A percentile compares a stretch with the other conserved stretches of the same genome.
phyloP scores from a whole-genome alignment of 2,329 filamentous ascomycete species.

The Daldinia sp. region DNA sequence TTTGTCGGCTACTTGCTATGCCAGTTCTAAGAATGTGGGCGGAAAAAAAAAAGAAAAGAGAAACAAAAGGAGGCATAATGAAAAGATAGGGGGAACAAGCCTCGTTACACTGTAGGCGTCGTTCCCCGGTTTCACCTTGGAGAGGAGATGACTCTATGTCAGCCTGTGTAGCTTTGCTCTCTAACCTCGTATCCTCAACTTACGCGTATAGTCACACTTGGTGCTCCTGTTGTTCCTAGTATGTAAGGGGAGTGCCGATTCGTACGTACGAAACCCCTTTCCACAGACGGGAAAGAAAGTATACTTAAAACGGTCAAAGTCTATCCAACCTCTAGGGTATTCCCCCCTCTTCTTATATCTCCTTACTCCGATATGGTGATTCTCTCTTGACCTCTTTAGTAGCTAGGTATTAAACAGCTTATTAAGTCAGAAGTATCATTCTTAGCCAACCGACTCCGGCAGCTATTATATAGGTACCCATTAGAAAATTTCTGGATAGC shows the following conservation, averaged over 20 bases:
- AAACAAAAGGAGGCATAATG: background rate
- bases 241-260: background rate
- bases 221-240: background rate
- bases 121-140: background rate
- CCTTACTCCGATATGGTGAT: background rate
- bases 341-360: background rate
- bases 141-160: background rate
- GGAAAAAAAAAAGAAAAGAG: background rate
- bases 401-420: background rate
- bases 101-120: background rate
- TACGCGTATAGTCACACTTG: conserved; percentile 5
- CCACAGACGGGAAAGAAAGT: background rate
- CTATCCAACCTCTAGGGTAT: background rate
- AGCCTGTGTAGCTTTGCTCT: conserved; percentile 4
- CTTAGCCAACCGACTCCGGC: background rate
- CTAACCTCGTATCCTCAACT: background rate
- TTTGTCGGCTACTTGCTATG: background rate
- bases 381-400: background rate
- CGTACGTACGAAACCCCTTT: background rate
- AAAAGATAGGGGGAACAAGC: background rate
- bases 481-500: background rate
- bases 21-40: background rate
- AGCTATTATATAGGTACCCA: background rate
- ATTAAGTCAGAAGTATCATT: background rate
- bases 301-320: background rate